These are phyloP conservation scores for Candida boleticola DNA, from an alignment of 805 yeast genomes.

Conservation along the genomic window DNA sequence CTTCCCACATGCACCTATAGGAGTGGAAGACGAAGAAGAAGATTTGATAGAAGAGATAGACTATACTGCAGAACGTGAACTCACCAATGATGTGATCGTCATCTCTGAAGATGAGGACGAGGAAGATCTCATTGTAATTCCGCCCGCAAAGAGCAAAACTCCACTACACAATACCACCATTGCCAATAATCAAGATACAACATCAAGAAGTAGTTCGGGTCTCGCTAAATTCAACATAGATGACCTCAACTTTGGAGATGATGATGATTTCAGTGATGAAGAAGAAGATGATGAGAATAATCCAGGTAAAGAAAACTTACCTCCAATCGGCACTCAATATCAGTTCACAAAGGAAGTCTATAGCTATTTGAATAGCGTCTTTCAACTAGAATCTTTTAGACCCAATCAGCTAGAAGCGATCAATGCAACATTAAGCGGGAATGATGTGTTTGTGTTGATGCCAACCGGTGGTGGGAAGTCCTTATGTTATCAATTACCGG, in stretches of 20 bases:
- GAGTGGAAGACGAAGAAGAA: constrained; percentile 27
- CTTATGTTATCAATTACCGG: constrained; percentile 92
- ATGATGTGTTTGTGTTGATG: constrained; percentile 92
- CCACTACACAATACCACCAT: background rate
- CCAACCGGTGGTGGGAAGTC: constrained; percentile 99
- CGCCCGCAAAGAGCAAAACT: background rate
- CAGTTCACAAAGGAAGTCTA: constrained; percentile 73
- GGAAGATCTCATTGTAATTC: constrained; percentile 4
- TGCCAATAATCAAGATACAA: background rate
- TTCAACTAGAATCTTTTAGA: constrained; percentile 67
- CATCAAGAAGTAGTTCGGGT: constrained; percentile 2
- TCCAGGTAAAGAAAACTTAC: constrained; percentile 14
- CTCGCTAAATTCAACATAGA: constrained; percentile 14
- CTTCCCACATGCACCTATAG: constrained; percentile 10
- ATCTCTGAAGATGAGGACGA: constrained; percentile 35
- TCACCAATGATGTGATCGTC: constrained; percentile 32
- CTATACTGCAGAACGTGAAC: constrained; percentile 39
- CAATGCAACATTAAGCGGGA: constrained; percentile 69
- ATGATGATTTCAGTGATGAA: constrained; percentile 24
- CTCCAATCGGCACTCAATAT: constrained; percentile 28
- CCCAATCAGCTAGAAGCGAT: constrained; percentile 86
- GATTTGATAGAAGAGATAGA: constrained; percentile 22
- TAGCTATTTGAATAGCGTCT: constrained; percentile 52
- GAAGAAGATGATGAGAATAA: constrained; percentile 6
- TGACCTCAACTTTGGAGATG: constrained; percentile 17